Conservation (phyloP, 2,329 filamentous ascomycete species). For the Fragosphaeria purpurea region DNA sequence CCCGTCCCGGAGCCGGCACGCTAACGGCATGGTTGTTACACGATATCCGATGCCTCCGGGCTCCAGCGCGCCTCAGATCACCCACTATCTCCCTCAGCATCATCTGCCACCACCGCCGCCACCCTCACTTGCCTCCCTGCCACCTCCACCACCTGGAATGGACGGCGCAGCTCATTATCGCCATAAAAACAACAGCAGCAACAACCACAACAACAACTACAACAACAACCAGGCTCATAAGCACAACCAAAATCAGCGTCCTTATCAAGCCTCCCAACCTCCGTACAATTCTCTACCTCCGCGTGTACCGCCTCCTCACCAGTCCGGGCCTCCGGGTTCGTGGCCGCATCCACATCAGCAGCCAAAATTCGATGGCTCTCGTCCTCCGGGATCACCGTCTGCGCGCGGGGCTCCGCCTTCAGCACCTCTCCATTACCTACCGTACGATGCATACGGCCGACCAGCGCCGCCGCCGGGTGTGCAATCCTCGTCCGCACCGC, state of each 20-base stretch:
- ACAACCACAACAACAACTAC: not conserved
- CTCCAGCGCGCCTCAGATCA: constrained; percentile 20
- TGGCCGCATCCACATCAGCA: constrained; percentile 4
- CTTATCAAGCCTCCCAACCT: not conserved
- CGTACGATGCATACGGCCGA: constrained; percentile 10
- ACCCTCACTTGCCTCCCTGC: constrained; percentile 8
- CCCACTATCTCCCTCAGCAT: constrained; percentile 16
- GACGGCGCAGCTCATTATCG: not conserved
- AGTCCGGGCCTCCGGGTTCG: constrained; percentile 1
- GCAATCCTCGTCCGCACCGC: not conserved
- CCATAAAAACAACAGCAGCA: not conserved
- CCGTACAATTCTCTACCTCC: not conserved
- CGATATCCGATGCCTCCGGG: constrained; percentile 26
- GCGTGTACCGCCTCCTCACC: not conserved
- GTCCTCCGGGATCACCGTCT: constrained; percentile 8
- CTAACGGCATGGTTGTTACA: constrained; percentile 27
- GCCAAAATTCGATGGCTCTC: constrained; percentile 11
- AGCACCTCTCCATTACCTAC: constrained; percentile 11
- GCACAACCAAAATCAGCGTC: too few relatives aligned
- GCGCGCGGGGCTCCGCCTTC: not conserved
- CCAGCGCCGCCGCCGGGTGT: constrained; percentile 1
- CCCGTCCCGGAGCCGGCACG: constrained; percentile 3
- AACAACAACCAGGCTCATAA: too few relatives aligned
- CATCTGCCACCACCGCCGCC: constrained; percentile 19
- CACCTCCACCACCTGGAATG: constrained; percentile 9